These are phyloP conservation scores for Camptophora hylomeconis DNA, from an alignment of 2,329 filamentous ascomycete genomes.

Conservation along the genomic window DNA sequence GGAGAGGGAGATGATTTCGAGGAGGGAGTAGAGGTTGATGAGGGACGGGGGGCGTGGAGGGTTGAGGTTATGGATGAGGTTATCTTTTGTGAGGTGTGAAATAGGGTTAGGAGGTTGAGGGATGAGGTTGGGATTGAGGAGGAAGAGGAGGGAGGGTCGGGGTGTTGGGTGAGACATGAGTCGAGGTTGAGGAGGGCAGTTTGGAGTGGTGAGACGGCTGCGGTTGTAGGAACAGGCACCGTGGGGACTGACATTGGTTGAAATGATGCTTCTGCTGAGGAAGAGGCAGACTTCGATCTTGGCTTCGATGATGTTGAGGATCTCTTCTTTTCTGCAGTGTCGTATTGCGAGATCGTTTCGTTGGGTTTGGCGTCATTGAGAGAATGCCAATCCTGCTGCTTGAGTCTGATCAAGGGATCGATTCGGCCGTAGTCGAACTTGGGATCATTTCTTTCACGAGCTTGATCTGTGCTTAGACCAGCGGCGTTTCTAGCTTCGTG, in stretches of 20 bases:
- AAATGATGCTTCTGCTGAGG: background rate
- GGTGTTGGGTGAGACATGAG: too few relatives aligned
- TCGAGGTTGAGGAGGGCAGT: background rate
- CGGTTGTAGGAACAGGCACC: background rate
- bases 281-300: too few relatives aligned
- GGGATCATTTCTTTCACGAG: slow-evolving; percentile 6
- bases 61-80: slow-evolving; percentile 3
- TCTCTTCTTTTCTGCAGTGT: background rate
- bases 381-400: slow-evolving; percentile 13
- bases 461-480: slow-evolving; percentile 14
- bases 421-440: slow-evolving; percentile 8
- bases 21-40: slow-evolving; percentile 18
- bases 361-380: background rate
- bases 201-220: slow-evolving; percentile 4
- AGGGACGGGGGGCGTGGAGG: slow-evolving; percentile 12
- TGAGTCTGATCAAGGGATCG: slow-evolving; percentile 16
- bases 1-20: slow-evolving; percentile 16
- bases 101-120: slow-evolving; percentile 18
- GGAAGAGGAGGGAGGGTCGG: slow-evolving; percentile 11
- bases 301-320: slow-evolving; percentile 1
- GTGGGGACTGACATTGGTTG: background rate
- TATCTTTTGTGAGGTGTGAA: slow-evolving; percentile 16
- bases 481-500: slow-evolving; percentile 18
- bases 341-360: background rate
- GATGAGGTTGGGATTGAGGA: slow-evolving; percentile 17